These are phyloP conservation scores for Ballota nigra DNA, from an alignment of 257 asterid genomes.

Conservation along the genomic window DNA sequence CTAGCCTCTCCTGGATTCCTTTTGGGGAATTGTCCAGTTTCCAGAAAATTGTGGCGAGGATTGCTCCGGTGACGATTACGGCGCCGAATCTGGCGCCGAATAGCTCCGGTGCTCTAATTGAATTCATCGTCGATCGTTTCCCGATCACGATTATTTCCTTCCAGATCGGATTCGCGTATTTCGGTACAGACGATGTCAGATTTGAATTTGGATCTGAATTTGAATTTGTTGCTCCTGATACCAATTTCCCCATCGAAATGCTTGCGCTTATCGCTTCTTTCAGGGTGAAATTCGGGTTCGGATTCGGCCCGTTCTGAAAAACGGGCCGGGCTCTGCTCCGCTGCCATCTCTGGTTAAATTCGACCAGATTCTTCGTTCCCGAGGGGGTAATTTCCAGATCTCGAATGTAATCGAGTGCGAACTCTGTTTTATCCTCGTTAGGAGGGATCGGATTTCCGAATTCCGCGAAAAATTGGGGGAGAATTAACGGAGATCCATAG, in stretches of 20 bases:
- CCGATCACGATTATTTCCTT: slow-evolving; percentile 48
- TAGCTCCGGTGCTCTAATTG: slow-evolving; percentile 50
- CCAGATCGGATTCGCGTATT: slow-evolving; percentile 50
- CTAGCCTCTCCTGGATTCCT: slow-evolving; percentile 50
- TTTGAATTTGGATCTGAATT: slow-evolving; percentile 18
- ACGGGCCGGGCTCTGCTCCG: not conserved
- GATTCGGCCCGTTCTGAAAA: slow-evolving; percentile 2
- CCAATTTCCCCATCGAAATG: slow-evolving; percentile 53
- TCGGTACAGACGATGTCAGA: slow-evolving; percentile 39
- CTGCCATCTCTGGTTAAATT: slow-evolving; percentile 47
- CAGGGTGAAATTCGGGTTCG: slow-evolving; percentile 28
- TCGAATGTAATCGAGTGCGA: slow-evolving; percentile 51
- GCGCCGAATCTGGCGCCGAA: slow-evolving; percentile 50
- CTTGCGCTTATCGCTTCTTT: slow-evolving; percentile 55
- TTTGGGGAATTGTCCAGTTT: slow-evolving; percentile 43
- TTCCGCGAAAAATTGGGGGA: slow-evolving; percentile 39
- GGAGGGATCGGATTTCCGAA: slow-evolving; percentile 46
- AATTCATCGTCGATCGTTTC: slow-evolving; percentile 43
- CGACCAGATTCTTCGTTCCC: slow-evolving; percentile 31
- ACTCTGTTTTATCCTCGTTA: slow-evolving; percentile 50
- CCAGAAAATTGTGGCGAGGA: slow-evolving; percentile 55
- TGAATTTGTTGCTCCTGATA: slow-evolving; percentile 38
- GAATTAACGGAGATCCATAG: slow-evolving; percentile 33
- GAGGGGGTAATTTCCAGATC: slow-evolving; percentile 37
- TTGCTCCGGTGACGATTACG: slow-evolving; percentile 43